Percentiles rank a stretch among this genome's conserved stretches.
These are phyloP conservation scores for Chamaecrista fasciculata DNA, from an alignment of 306 rosid genomes.

Conservation along the genomic window DNA sequence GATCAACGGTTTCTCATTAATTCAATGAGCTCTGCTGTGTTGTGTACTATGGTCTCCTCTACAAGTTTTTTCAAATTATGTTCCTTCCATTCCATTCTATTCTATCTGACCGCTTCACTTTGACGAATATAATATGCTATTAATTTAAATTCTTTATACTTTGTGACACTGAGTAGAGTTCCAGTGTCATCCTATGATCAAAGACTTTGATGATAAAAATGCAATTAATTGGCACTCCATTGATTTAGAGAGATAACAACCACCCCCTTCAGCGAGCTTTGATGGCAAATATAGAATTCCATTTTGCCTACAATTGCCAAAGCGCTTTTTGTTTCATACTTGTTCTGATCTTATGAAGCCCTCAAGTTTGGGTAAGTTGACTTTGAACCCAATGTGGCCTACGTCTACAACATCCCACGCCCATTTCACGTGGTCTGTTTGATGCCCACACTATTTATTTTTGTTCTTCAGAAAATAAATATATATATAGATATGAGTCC, in stretches of 20 bases:
- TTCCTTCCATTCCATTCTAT: slow-evolving; percentile 21
- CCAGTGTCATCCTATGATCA: not conserved
- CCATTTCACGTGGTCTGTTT: slow-evolving; percentile 29
- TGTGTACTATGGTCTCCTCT: slow-evolving; percentile 6
- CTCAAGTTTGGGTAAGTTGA: slow-evolving; percentile 46
- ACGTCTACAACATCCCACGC: slow-evolving; percentile 12
- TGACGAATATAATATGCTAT: slow-evolving; percentile 34
- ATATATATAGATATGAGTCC: no score
- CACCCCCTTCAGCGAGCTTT: slow-evolving; percentile 3
- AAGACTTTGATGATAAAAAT: not conserved
- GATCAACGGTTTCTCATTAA: not conserved
- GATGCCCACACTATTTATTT: no score
- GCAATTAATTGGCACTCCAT: slow-evolving; percentile 23
- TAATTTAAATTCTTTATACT: not conserved
- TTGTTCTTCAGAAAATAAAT: no score
- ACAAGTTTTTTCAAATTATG: not conserved
- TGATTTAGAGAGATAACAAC: slow-evolving; percentile 35
- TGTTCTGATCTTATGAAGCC: slow-evolving; percentile 18
- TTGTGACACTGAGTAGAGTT: no score
- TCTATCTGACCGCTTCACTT: slow-evolving; percentile 53
- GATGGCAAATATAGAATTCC: not conserved
- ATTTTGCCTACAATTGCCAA: not conserved
- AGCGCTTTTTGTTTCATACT: no score
- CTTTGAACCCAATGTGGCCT: slow-evolving; percentile 28
- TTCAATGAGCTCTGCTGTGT: slow-evolving; percentile 37